Conservation (phyloP, 2,329 filamentous ascomycete species). For the Cladosporium sp. region DNA sequence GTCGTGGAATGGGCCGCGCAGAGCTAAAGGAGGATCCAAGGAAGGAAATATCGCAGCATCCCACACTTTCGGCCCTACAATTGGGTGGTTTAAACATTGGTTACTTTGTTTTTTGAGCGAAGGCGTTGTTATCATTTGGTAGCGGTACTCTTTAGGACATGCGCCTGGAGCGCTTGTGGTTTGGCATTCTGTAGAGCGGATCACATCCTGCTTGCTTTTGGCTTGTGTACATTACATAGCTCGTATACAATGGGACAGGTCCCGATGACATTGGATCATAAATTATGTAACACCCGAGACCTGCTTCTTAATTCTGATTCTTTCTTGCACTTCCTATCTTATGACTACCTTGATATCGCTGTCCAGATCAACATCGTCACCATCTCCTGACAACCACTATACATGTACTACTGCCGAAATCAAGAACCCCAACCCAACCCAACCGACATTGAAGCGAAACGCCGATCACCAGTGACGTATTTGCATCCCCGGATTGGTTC, state of each 20-base stretch:
- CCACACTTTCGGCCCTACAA: not conserved
- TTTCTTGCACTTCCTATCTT: not conserved
- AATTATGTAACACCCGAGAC: not conserved
- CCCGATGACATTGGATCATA: not conserved
- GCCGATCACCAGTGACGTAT: slow-evolving; percentile 5
- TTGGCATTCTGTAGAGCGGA: not conserved
- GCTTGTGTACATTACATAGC: not conserved
- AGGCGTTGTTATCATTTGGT: slow-evolving; percentile 14
- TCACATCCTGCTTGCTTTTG: not conserved
- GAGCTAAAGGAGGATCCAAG: not conserved
- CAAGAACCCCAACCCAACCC: not conserved
- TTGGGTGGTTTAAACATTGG: not conserved
- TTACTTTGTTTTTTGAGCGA: slow-evolving; percentile 5
- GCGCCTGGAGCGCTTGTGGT: slow-evolving; percentile 12
- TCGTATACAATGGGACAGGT: not conserved
- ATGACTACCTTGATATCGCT: not conserved
- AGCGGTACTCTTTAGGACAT: not conserved
- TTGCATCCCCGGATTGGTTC: not conserved
- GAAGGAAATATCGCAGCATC: not conserved
- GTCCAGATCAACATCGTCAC: not conserved
- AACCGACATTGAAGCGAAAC: not conserved
- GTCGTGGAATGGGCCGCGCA: slow-evolving; percentile 80
- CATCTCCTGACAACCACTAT: not conserved
- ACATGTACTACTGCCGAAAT: not conserved
- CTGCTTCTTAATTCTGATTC: too few relatives aligned